A percentile compares a stretch with the other conserved stretches of the same genome.
Evolutionary conservation across 2,329 filamentous ascomycete species (phyloP).

Genomic region (Metarhizium anisopliae): DNA sequence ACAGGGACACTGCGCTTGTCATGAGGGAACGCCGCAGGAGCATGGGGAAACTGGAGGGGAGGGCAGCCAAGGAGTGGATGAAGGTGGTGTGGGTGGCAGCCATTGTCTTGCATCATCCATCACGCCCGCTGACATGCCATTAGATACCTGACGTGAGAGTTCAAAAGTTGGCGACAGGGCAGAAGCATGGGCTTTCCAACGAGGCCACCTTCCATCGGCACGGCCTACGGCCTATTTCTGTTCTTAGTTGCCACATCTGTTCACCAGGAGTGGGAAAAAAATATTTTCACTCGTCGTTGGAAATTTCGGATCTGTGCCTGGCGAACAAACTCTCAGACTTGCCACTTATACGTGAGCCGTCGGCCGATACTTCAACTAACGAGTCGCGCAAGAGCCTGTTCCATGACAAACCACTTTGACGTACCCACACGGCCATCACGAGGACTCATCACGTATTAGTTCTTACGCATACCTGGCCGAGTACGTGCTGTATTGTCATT

Average conservation of each 20-base stretch:
- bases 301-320: too few relatives aligned
- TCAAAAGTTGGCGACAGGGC: background rate
- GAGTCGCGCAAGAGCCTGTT: background rate
- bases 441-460: background rate
- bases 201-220: background rate
- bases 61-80: background rate
- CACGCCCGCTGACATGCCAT: background rate
- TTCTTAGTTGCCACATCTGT: background rate
- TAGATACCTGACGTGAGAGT: background rate
- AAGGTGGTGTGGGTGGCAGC: background rate
- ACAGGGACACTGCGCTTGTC: background rate
- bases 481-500: background rate
- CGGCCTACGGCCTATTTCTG: background rate
- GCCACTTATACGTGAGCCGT: background rate
- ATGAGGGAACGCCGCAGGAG: background rate
- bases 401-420: background rate
- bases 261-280: background rate
- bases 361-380: background rate
- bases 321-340: background rate
- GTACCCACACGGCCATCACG: constrained; percentile 2
- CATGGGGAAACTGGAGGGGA: background rate
- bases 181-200: background rate
- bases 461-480: background rate
- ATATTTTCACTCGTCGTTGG: background rate
- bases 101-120: background rate